Evolutionary conservation across 2,329 filamentous ascomycete genomes (phyloP).

Genomic region (Bipolaris gigantea): DNA sequence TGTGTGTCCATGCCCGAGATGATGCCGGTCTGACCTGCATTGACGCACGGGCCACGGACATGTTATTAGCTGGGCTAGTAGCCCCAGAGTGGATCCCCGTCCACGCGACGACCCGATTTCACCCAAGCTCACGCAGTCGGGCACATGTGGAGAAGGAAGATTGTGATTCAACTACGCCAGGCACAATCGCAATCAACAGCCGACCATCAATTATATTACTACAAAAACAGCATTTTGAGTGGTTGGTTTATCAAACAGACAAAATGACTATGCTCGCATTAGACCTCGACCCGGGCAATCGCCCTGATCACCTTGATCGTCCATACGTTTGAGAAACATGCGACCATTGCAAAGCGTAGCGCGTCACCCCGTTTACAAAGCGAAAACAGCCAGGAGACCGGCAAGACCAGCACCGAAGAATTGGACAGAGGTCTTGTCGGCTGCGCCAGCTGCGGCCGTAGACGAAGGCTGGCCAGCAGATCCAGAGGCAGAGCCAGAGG

Average conservation of each 20-base stretch:
- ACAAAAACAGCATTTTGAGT: background rate
- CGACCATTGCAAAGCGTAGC: background rate
- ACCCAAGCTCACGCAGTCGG: background rate
- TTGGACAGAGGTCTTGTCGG: slow-evolving; percentile 33
- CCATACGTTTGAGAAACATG: background rate
- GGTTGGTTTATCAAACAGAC: background rate
- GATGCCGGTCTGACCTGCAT: slow-evolving; percentile 19
- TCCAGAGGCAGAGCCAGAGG: slow-evolving; percentile 12
- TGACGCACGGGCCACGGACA: slow-evolving; percentile 11
- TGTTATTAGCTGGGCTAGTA: slow-evolving; percentile 11
- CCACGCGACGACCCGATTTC: slow-evolving; percentile 7
- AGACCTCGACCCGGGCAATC: background rate
- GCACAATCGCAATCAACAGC: background rate
- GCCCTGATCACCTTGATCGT: background rate
- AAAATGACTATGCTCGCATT: background rate
- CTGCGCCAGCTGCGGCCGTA: slow-evolving; percentile 41
- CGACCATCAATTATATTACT: background rate
- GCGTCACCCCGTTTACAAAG: slow-evolving; percentile 32
- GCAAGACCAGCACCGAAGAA: slow-evolving; percentile 41
- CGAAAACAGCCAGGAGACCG: slow-evolving; percentile 44
- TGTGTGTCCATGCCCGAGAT: slow-evolving; percentile 2
- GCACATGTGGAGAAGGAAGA: background rate
- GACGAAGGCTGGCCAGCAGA: slow-evolving; percentile 24
- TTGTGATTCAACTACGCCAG: background rate
- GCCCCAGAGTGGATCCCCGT: slow-evolving; percentile 11